phyloP scores from a whole-genome alignment of 2,329 filamentous ascomycete genomes.

The Sclerotinia minor region DNA sequence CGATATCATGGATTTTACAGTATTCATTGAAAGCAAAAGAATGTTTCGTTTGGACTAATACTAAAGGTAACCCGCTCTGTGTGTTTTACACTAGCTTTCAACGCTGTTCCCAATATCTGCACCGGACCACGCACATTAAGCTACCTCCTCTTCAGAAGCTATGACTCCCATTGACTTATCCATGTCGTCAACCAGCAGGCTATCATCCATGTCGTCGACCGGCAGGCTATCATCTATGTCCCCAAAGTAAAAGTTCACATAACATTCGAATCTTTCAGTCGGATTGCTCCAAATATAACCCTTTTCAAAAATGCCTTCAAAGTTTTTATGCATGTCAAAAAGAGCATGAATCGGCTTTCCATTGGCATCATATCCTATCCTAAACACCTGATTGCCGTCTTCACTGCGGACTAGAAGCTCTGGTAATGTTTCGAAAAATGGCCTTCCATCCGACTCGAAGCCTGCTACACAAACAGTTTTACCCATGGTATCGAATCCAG shows the following conservation, averaged over 20 bases:
- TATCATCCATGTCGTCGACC: background rate
- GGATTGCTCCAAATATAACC: background rate
- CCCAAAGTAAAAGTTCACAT: background rate
- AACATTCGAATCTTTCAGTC: background rate
- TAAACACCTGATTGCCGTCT: background rate
- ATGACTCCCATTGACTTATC: background rate
- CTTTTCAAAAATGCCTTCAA: background rate
- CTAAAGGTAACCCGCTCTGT: background rate
- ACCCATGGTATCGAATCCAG: background rate
- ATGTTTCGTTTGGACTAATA: background rate
- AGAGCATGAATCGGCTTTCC: background rate
- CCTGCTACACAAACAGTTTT: background rate
- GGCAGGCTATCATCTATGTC: background rate
- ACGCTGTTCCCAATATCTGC: background rate
- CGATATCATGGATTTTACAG: background rate
- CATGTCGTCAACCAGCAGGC: background rate
- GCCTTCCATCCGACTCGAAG: background rate
- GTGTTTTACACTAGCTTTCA: background rate
- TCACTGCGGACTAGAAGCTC: background rate
- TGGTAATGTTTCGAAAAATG: background rate
- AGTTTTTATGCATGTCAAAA: background rate
- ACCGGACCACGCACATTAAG: background rate
- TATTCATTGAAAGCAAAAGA: background rate
- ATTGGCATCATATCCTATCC: background rate
- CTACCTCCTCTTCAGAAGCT: background rate